Conservation (phyloP, 164 flowering plant species). For the Aristolochia contorta region DNA sequence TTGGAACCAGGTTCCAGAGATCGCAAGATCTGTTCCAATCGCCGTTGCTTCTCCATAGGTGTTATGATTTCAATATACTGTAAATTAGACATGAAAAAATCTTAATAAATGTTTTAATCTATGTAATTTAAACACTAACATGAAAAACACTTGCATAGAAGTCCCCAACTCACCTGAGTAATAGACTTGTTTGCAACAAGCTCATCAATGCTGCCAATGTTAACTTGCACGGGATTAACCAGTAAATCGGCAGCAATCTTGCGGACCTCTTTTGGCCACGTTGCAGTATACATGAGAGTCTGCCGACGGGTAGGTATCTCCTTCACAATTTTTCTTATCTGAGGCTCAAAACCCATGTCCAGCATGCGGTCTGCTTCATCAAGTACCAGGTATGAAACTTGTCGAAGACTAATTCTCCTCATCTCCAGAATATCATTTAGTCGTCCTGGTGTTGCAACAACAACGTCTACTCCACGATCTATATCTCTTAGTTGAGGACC, state of each 20-base stretch:
- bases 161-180: slow-evolving; percentile 48
- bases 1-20: slow-evolving; percentile 81
- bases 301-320: slow-evolving; percentile 76
- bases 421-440: slow-evolving; percentile 82
- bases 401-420: slow-evolving; percentile 60
- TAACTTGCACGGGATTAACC: slow-evolving; percentile 77
- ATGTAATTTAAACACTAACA: slow-evolving; percentile 14
- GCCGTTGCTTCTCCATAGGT: slow-evolving; percentile 56
- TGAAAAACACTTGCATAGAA: not conserved
- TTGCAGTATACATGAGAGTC: slow-evolving; percentile 93
- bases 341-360: slow-evolving; percentile 99
- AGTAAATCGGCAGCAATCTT: slow-evolving; percentile 85
- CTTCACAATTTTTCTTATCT: slow-evolving; percentile 78
- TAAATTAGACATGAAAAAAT: not conserved
- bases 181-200: slow-evolving; percentile 93
- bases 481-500: slow-evolving; percentile 75
- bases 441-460: slow-evolving; percentile 95
- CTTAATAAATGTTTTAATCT: too few relatives aligned
- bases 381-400: slow-evolving; percentile 72
- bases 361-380: slow-evolving; percentile 98
- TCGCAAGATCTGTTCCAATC: slow-evolving; percentile 67
- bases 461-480: slow-evolving; percentile 70
- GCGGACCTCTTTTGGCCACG: slow-evolving; percentile 94
- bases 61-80: slow-evolving; percentile 64
- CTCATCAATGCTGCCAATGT: slow-evolving; percentile 80